Conservation (phyloP, 768 basidiomycete species). For the Collybia nuda region DNA sequence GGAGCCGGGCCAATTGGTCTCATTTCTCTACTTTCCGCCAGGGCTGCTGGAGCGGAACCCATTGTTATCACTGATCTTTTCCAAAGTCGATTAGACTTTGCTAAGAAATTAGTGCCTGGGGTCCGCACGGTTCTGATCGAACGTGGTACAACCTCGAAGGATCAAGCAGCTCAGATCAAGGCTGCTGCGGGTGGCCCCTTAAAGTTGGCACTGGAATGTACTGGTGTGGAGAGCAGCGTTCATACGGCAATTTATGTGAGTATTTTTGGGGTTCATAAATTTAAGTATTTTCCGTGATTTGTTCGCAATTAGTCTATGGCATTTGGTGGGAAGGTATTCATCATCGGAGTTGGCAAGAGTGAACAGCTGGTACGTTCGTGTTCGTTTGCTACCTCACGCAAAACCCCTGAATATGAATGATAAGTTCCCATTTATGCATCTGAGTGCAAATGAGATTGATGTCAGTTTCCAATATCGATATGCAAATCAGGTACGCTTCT, state of each 20-base stretch:
- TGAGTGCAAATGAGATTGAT: conserved; percentile 70
- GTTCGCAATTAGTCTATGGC: conserved; percentile 44
- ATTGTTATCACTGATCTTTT: conserved; percentile 70
- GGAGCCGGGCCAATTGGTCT: conserved; percentile 72
- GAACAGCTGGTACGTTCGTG: conserved; percentile 48
- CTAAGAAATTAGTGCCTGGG: conserved; percentile 58
- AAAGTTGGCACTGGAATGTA: conserved; percentile 60
- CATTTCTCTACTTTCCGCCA: conserved; percentile 57
- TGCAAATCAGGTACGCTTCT: conserved; percentile 49
- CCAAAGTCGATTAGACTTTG: conserved; percentile 65
- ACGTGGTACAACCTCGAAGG: conserved; percentile 42
- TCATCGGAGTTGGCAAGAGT: conserved; percentile 68
- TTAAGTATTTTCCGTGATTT: not conserved
- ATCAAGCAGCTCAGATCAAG: conserved; percentile 54
- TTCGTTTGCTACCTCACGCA: not conserved
- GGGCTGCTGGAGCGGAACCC: conserved; percentile 70
- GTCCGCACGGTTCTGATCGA: conserved; percentile 57
- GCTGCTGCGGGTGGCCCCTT: conserved; percentile 46
- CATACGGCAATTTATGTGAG: conserved; percentile 58
- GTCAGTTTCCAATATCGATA: conserved; percentile 71
- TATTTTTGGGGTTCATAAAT: not conserved
- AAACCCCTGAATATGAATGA: not conserved
- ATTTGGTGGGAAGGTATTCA: conserved; percentile 69
- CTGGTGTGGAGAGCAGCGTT: conserved; percentile 62
- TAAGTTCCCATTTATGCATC: conserved; percentile 73